Base-by-base conservation (phyloP, 345 rosid genomes). In the Acer campestre region DNA sequence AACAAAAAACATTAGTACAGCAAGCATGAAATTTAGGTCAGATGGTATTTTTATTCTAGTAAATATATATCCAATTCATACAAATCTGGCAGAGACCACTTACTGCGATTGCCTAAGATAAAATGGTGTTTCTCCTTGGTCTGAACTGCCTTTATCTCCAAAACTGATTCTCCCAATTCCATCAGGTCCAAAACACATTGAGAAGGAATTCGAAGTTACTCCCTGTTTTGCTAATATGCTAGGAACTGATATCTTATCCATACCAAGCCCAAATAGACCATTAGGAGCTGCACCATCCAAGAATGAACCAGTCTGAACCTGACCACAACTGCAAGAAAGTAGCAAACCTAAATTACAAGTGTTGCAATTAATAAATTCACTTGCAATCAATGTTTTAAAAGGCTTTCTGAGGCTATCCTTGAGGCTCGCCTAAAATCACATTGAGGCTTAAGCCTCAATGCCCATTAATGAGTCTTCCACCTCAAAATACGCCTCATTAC, bases 191-290 rank as follows among this genome's bases (percentile, higher is more conserved):
- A 97, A 97, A 86, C 99, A 97, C 98, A 97, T 90, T 70, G 99
- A 97, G 81, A 97, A 97, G 12, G 99, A 97, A 88, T 93, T 88
- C 22, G 95, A 78, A 68, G 87, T 78, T 53, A 84, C 31, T 35
- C 97, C 95, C 75, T 87, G 78, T 58, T 86, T 83, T 5, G 98
- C 98, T 80, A 97, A 89, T 68, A 89, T 86, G 82, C 95, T 97
- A 9, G 98, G 99, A 80, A 97, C 98, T 2, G 99, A 94, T 55
- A 84, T 35, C 67, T 85, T 88, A 69, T 81, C 88, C 87, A 94
- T 86, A 46, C 99, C 99, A 76, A 97, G 98, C 31, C 99, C 99
- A 69, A 94, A 90, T 61, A 97, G 93, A 68, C 99, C 99, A 80
- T 97, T 97, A 29, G 95, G 97, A 77, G 99, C 99, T 18, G 93